Evolutionary conservation across 1,284 basidiomycete species (phyloP).

Genomic region (Earliella scabrosa): DNA sequence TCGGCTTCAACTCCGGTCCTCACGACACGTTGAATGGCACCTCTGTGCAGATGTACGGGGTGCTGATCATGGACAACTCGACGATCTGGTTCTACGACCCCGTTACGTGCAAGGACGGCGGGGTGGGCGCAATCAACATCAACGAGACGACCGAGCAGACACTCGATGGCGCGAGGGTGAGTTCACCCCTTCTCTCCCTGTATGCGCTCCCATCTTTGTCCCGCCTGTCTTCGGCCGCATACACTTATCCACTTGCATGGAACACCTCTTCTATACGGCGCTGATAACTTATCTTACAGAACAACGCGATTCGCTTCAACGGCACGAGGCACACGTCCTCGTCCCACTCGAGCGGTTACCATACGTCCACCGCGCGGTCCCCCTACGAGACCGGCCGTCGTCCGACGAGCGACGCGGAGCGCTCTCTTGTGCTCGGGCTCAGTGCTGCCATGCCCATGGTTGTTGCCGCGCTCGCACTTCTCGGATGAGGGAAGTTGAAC

Average conservation of each 20-base stretch:
- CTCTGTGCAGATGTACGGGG: constrained; percentile 46
- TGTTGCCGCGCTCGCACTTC: constrained; percentile 22
- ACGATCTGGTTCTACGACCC: constrained; percentile 67
- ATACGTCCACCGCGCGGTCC: no score
- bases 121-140: constrained; percentile 63
- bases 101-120: constrained; percentile 57
- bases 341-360: not conserved
- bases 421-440: constrained; percentile 15
- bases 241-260: constrained; percentile 2
- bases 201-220: no score
- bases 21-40: constrained; percentile 53
- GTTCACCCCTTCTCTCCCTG: no score
- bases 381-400: no score
- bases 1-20: constrained; percentile 61
- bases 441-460: constrained; percentile 21
- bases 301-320: constrained; percentile 57
- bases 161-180: constrained; percentile 54
- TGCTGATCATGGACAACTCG: constrained; percentile 48
- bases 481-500: not conserved
- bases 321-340: constrained; percentile 40
- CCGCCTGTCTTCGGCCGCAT: no score
- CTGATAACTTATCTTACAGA: constrained; percentile 37
- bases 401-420: constrained; percentile 16
- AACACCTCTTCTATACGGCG: not conserved
- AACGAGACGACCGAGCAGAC: constrained; percentile 54